phyloP scores from a whole-genome alignment of 192 early-diverging fungal genomes.

The Haplosporangium gracile region DNA sequence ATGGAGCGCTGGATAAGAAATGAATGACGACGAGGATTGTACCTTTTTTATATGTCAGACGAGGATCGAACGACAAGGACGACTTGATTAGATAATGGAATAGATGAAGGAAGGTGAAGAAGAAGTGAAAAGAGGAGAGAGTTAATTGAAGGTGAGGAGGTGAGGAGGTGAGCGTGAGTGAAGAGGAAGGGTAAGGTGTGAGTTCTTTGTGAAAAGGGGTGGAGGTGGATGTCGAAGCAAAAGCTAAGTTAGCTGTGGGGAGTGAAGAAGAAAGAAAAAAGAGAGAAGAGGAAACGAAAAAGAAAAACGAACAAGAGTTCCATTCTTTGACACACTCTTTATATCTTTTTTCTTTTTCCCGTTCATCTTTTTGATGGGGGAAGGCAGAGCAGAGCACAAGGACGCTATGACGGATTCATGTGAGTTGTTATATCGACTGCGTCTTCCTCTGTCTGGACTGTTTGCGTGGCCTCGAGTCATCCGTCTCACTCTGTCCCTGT shows the following conservation, averaged over 20 bases:
- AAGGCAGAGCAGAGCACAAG: not conserved
- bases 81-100: not conserved
- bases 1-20: not conserved
- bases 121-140: not conserved
- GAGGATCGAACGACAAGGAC: not conserved
- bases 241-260: conserved; percentile 5
- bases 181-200: not conserved
- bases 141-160: not conserved
- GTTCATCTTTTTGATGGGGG: not conserved
- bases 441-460: not conserved
- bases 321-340: not conserved
- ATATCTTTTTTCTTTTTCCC: not conserved
- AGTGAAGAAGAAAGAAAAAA: not conserved
- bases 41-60: not conserved
- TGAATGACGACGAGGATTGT: not conserved
- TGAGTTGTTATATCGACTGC: not conserved
- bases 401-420: not conserved
- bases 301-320: not conserved
- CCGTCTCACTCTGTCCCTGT: not conserved
- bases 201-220: not conserved
- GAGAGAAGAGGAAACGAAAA: not conserved
- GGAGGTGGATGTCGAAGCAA: not conserved
- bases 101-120: not conserved
- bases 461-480: conserved; percentile 5
- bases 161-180: not conserved